Percentiles rank a stretch among this genome's conserved stretches.
Conservation (phyloP, 2,329 filamentous ascomycete species). For the Fusarium sp. region DNA sequence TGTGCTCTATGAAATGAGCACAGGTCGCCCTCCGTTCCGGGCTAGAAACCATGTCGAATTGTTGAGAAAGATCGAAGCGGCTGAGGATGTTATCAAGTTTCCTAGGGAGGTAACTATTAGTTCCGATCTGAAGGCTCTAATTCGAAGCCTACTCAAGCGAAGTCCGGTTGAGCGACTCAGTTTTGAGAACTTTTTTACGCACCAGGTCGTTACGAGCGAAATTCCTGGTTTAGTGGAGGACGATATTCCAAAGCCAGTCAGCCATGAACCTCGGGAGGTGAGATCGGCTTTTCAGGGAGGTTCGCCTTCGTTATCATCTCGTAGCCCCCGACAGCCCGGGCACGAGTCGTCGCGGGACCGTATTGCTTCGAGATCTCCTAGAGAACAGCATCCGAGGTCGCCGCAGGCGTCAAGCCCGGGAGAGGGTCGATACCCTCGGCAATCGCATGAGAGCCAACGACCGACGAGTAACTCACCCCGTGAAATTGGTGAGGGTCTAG, state of each 20-base stretch:
- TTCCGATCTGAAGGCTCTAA: constrained; percentile 81
- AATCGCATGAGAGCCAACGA: constrained; percentile 46
- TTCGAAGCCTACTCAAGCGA: constrained; percentile 83
- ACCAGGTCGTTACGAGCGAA: constrained; percentile 75
- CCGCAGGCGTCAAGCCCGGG: constrained; percentile 58
- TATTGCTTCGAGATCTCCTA: constrained; percentile 53
- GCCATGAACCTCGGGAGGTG: constrained; percentile 54
- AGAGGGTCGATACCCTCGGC: constrained; percentile 50
- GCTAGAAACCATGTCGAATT: constrained; percentile 96
- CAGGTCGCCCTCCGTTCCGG: constrained; percentile 88
- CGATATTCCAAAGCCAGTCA: constrained; percentile 65
- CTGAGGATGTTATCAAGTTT: constrained; percentile 87
- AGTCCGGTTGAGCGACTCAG: constrained; percentile 86
- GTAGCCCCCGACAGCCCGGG: constrained; percentile 52
- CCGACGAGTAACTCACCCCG: constrained; percentile 55
- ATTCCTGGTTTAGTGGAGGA: constrained; percentile 87
- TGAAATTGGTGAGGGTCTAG: constrained; percentile 61
- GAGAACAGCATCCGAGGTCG: constrained; percentile 54
- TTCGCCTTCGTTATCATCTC: constrained; percentile 43
- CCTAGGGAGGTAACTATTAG: constrained; percentile 77
- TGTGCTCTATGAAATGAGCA: constrained; percentile 95
- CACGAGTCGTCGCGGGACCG: constrained; percentile 50
- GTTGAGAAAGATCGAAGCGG: constrained; percentile 88
- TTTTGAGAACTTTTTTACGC: constrained; percentile 86
- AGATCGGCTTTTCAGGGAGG: constrained; percentile 49